These are phyloP conservation scores for Punica granatum DNA, from an alignment of 345 rosid genomes.

Conservation along the genomic window DNA sequence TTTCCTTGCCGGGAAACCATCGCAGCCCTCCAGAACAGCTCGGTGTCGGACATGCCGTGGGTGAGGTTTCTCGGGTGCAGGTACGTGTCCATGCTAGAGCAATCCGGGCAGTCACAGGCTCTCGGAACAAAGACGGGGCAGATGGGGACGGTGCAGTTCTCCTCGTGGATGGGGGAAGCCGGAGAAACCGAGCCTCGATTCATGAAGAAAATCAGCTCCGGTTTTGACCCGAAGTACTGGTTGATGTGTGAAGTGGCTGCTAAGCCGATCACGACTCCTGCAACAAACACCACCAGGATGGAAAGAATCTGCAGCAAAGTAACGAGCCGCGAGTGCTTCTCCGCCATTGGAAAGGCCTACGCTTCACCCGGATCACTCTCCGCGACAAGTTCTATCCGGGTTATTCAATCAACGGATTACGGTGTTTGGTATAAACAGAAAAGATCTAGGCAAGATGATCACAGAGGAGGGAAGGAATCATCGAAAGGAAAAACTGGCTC, in stretches of 20 bases:
- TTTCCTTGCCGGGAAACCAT: slow-evolving; percentile 49
- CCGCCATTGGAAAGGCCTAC: not conserved
- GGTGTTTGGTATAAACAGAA: not conserved
- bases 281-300: slow-evolving; percentile 62
- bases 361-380: not conserved
- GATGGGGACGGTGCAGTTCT: not conserved
- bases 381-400: not conserved
- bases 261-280: slow-evolving; percentile 64
- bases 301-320: slow-evolving; percentile 14
- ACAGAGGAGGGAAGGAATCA: too few relatives aligned
- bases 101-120: slow-evolving; percentile 14
- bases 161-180: not conserved
- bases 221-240: slow-evolving; percentile 28
- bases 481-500: too few relatives aligned
- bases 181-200: not conserved
- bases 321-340: not conserved
- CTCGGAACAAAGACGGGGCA: not conserved
- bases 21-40: slow-evolving; percentile 84
- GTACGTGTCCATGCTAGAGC: slow-evolving; percentile 38
- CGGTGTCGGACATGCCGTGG: slow-evolving; percentile 48
- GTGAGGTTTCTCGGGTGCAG: slow-evolving; percentile 42
- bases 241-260: slow-evolving; percentile 59
- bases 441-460: too few relatives aligned
- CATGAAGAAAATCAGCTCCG: not conserved
- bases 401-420: not conserved